Conservation (phyloP, 495 filamentous ascomycete species). For the Hypoxylon lenormandii region DNA sequence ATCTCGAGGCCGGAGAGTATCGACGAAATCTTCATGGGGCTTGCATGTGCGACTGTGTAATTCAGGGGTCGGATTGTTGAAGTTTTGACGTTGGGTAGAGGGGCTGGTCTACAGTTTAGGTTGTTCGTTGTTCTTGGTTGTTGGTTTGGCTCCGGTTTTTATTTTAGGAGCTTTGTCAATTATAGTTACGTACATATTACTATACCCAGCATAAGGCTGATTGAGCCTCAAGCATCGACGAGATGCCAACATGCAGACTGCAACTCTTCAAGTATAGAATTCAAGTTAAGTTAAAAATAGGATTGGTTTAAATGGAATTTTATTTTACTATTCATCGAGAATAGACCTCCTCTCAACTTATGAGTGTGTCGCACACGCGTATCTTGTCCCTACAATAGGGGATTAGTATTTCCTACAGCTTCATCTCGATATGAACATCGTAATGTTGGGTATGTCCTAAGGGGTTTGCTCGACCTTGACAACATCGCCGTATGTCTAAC, state of each 20-base stretch:
- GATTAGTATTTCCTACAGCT: constrained; percentile 24
- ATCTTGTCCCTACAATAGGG: constrained; percentile 9
- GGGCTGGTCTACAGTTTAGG: constrained; percentile 39
- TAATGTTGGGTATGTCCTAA: constrained; percentile 43
- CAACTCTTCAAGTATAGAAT: background rate
- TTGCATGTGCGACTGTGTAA: background rate
- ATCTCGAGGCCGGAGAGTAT: constrained; percentile 50
- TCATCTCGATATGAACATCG: constrained; percentile 24
- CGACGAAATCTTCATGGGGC: constrained; percentile 45
- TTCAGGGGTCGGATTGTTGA: background rate
- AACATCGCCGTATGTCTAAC: constrained; percentile 25
- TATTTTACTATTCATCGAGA: too few relatives aligned
- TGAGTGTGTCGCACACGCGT: background rate
- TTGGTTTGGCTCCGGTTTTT: constrained; percentile 35
- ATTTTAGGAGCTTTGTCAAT: constrained; percentile 2
- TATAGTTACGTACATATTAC: background rate
- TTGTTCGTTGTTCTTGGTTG: constrained; percentile 25
- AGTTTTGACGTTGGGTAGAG: background rate
- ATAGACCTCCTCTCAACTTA: background rate
- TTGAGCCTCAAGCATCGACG: constrained; percentile 31
- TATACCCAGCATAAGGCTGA: constrained; percentile 5
- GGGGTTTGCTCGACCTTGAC: constrained; percentile 10
- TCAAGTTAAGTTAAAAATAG: background rate
- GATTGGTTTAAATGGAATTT: too few relatives aligned
- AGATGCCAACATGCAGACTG: background rate